Base-by-base conservation (phyloP, 176 grass and related monocot species). In the Bonia amplexicaulis region DNA sequence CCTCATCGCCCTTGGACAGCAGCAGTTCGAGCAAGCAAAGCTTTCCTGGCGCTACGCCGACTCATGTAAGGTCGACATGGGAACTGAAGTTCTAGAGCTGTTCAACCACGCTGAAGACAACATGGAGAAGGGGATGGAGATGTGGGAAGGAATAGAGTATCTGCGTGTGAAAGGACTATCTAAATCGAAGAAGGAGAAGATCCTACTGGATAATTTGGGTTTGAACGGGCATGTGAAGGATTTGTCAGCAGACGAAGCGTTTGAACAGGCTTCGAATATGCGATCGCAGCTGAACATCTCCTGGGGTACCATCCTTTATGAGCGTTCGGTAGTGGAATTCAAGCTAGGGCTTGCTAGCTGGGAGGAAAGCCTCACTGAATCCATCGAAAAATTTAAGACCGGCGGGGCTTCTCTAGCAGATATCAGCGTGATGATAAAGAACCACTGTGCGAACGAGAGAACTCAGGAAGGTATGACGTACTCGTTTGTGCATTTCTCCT, bases 291-390 rank as follows among this genome's bases (percentile, higher is more conserved):
- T 95, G 42, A 95, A 98, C 73, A 93, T 95, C 81, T 84, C 92
- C 39, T 98, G 96, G 96, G 96, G 91, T 27, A 90, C 93, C 55
- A 95, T 98, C 77, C 93, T 98, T 73, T 98, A 98, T 71, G 93
- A 95, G 67, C 88, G 93, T 1, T 98, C 96, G 1, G 82, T 95
- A n/a, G 83, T 98, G 66, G 96, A 95, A 80, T 95, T 90, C 83
- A 92, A 95, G 77, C 79, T 95, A 72, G 93, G 93, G 15, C 78
- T 93, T 73, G 61, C 86, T 33, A 90, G 82, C 87, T 98, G 96
- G 96, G 91, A 92, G 74, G 93, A 95, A 29, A 93, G 91, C 31
- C 89, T 95, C 33, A 75, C 87, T 39, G 93, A 87, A 76, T 89
- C 93, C 65, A 87, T 98, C 10, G 93, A 98, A 64, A 98, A 98